Evolutionary conservation across 2,329 filamentous ascomycete genomes (phyloP).

Genomic region (Apiospora phragmitis): DNA sequence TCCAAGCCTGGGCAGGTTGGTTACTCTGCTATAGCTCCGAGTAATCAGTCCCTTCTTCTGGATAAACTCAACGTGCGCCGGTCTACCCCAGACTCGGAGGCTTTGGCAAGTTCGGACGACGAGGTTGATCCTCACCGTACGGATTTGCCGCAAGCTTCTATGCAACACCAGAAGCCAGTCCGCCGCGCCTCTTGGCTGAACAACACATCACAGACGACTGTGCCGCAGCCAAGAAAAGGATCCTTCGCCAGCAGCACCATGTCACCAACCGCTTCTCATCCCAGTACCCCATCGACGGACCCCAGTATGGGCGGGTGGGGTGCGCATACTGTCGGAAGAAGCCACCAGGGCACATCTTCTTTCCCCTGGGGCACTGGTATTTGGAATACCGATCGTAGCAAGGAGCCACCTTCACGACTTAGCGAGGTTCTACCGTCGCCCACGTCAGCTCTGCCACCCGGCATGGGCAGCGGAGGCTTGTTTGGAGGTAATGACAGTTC

Average conservation of each 20-base stretch:
- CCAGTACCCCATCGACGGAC: constrained; percentile 75
- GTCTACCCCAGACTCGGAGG: constrained; percentile 92
- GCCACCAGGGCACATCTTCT: constrained; percentile 44
- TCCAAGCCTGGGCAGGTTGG: constrained; percentile 52
- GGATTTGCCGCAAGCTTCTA: constrained; percentile 47
- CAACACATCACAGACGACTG: constrained; percentile 65
- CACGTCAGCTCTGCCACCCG: constrained; percentile 59
- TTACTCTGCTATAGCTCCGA: constrained; percentile 49
- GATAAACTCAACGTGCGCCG: constrained; percentile 78
- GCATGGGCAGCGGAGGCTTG: constrained; percentile 40
- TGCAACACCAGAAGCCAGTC: constrained; percentile 60
- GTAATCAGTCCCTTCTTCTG: constrained; percentile 64
- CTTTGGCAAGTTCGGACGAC: constrained; percentile 90
- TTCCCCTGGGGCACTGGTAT: constrained; percentile 81
- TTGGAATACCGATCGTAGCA: constrained; percentile 72
- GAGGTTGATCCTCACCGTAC: constrained; percentile 70
- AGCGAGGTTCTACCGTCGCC: constrained; percentile 76
- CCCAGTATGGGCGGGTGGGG: constrained; percentile 54
- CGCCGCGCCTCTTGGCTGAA: constrained; percentile 84
- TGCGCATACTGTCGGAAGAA: constrained; percentile 48
- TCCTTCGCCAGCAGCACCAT: constrained; percentile 77
- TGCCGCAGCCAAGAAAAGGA: constrained; percentile 67
- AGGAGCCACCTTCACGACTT: constrained; percentile 73
- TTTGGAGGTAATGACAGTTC: constrained; percentile 48
- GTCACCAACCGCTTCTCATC: constrained; percentile 78